Conservation (phyloP, 495 filamentous ascomycete genomes). For the Tuber calosporum region DNA sequence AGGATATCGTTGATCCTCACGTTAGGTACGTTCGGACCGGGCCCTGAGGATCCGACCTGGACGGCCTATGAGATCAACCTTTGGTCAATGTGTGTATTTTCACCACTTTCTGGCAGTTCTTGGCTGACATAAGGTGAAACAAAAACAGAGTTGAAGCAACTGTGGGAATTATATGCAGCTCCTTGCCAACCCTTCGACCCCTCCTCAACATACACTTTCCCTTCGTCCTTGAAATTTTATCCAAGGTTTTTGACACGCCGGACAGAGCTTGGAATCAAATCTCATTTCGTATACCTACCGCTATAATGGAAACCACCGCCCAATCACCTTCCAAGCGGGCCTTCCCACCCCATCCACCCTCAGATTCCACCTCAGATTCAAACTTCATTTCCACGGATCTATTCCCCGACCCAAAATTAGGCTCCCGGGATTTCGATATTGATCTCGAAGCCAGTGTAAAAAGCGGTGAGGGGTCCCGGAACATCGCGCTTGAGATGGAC, state of each 20-base stretch:
- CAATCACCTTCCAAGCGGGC: background rate
- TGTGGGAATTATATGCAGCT: constrained; percentile 12
- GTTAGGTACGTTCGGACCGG: background rate
- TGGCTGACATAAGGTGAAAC: background rate
- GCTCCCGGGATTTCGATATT: background rate
- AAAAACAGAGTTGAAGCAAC: constrained; percentile 10
- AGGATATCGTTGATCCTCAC: background rate
- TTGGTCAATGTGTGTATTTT: constrained; percentile 3
- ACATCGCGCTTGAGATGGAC: background rate
- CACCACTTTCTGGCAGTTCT: background rate
- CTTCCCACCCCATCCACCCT: background rate
- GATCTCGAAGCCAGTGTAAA: background rate
- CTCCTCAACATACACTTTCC: constrained; percentile 10
- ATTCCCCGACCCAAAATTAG: background rate
- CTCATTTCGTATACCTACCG: background rate
- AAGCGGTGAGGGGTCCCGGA: background rate
- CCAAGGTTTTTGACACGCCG: background rate
- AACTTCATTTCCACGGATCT: background rate
- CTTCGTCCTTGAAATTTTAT: background rate
- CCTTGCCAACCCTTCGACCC: constrained; percentile 9
- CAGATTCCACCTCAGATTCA: background rate
- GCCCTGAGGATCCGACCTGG: background rate
- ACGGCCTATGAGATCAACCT: background rate
- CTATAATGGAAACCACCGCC: background rate
- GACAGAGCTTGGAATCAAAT: background rate